A percentile compares a stretch with the other conserved stretches of the same genome.
These are phyloP conservation scores for Orbilia javanica DNA, from an alignment of 2,329 filamentous ascomycete genomes.

Conservation along the genomic window DNA sequence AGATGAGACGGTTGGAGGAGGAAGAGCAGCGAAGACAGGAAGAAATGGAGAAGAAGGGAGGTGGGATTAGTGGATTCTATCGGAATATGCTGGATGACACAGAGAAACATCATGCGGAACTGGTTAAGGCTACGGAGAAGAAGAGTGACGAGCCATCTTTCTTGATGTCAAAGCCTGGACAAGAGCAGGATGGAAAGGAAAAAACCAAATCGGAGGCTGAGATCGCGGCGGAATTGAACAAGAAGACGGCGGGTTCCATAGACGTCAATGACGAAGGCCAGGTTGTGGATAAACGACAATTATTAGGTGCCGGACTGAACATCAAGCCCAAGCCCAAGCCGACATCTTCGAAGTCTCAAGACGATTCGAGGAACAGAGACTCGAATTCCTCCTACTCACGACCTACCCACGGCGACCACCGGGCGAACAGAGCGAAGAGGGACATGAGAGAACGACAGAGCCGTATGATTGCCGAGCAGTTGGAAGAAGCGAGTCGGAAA, in stretches of 20 bases:
- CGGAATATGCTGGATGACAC: conserved; percentile 78
- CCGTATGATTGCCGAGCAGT: conserved; percentile 81
- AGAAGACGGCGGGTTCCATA: conserved; percentile 70
- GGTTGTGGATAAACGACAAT: conserved; percentile 84
- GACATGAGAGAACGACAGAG: conserved; percentile 81
- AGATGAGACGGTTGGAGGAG: conserved; percentile 77
- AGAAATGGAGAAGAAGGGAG: conserved; percentile 73
- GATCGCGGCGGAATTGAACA: conserved; percentile 70
- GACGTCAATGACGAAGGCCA: conserved; percentile 84
- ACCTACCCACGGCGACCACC: conserved; percentile 57
- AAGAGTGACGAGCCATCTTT: conserved; percentile 66
- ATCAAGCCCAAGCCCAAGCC: conserved; percentile 74
- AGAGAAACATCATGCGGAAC: conserved; percentile 77
- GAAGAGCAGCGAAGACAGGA: conserved; percentile 78
- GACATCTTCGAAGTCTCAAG: conserved; percentile 64
- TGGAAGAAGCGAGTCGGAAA: conserved; percentile 79
- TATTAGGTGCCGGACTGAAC: conserved; percentile 81
- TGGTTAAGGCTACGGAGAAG: conserved; percentile 76
- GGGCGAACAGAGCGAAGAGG: conserved; percentile 68
- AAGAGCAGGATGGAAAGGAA: conserved; percentile 58
- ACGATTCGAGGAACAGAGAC: conserved; percentile 45
- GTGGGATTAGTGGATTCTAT: conserved; percentile 85
- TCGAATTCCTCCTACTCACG: conserved; percentile 30
- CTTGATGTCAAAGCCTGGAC: conserved; percentile 65
- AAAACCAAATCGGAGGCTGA: conserved; percentile 73